These are phyloP conservation scores for Candida loeiensis DNA, from an alignment of 805 yeast genomes.

Conservation along the genomic window DNA sequence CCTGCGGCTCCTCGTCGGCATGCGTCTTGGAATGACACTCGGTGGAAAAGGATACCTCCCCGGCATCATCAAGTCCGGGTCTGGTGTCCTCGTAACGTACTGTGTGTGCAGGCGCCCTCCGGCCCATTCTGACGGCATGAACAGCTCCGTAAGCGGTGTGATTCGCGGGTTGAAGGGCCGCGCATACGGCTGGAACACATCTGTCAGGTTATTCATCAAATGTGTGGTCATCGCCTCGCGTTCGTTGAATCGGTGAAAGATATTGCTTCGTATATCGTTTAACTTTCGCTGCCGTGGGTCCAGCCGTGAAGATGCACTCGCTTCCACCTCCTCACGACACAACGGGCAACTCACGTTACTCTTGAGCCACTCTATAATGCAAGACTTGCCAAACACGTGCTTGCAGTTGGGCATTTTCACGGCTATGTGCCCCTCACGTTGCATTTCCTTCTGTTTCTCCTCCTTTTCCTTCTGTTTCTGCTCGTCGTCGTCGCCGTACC, in stretches of 20 bases:
- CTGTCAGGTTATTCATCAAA: slow-evolving; percentile 28
- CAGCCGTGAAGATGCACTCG: slow-evolving; percentile 11
- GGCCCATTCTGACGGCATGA: slow-evolving; percentile 34
- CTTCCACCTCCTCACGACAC: slow-evolving; percentile 37
- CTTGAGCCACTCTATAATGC: slow-evolving; percentile 41
- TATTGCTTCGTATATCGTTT: slow-evolving; percentile 13
- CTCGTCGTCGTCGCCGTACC: slow-evolving; percentile 18
- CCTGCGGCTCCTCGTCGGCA: slow-evolving; percentile 6
- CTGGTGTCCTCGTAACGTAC: slow-evolving; percentile 7
- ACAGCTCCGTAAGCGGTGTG: slow-evolving; percentile 39
- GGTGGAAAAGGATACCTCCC: slow-evolving; percentile 25
- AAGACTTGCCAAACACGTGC: slow-evolving; percentile 39
- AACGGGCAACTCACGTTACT: slow-evolving; percentile 39
- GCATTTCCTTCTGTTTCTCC: slow-evolving; percentile 12
- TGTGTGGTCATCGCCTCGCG: slow-evolving; percentile 21
- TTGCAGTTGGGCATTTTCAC: slow-evolving; percentile 41
- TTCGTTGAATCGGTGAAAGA: slow-evolving; percentile 16
- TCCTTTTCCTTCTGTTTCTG: slow-evolving; percentile 7
- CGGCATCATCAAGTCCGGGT: slow-evolving; percentile 30
- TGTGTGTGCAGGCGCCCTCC: slow-evolving; percentile 8
- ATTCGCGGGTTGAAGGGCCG: slow-evolving; percentile 33
- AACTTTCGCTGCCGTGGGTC: slow-evolving; percentile 16
- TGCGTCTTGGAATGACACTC: slow-evolving; percentile 3
- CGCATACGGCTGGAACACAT: slow-evolving; percentile 36
- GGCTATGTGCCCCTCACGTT: slow-evolving; percentile 27